Percentiles rank a stretch among this genome's conserved stretches.
Evolutionary conservation across 345 rosid species (phyloP).

Genomic region (Dimocarpus longan): DNA sequence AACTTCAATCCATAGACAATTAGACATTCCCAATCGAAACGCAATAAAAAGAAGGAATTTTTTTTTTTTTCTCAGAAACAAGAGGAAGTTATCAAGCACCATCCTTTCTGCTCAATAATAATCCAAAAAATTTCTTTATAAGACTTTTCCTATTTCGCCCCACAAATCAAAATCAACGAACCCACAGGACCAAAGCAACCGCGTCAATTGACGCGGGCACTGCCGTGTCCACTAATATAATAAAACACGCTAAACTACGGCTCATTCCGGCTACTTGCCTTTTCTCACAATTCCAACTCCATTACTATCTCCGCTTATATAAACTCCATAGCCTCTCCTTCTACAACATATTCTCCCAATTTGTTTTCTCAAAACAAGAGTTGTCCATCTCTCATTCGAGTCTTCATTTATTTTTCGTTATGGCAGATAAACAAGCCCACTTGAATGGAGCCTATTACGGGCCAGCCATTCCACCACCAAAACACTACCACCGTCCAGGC

Average conservation of each 20-base stretch:
- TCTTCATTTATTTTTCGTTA: conserved; percentile 17
- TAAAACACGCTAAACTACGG: background rate
- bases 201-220: conserved; percentile 30
- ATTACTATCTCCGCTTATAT: background rate
- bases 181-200: conserved; percentile 22
- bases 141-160: too few relatives aligned
- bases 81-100: background rate
- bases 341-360: background rate
- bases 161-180: too few relatives aligned
- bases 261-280: too few relatives aligned
- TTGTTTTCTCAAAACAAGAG: background rate
- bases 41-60: background rate
- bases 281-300: background rate
- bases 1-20: background rate
- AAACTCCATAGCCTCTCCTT: background rate
- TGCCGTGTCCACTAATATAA: too few relatives aligned
- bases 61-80: background rate
- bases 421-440: conserved; percentile 57
- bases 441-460: conserved; percentile 77
- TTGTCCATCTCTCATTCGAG: background rate
- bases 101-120: too few relatives aligned
- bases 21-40: background rate
- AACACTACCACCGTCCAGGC: conserved; percentile 50
- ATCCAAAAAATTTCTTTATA: too few relatives aligned
- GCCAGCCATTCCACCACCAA: conserved; percentile 58